Evolutionary conservation across 345 rosid species (phyloP).

Genomic region (Eucalyptus sp.): DNA sequence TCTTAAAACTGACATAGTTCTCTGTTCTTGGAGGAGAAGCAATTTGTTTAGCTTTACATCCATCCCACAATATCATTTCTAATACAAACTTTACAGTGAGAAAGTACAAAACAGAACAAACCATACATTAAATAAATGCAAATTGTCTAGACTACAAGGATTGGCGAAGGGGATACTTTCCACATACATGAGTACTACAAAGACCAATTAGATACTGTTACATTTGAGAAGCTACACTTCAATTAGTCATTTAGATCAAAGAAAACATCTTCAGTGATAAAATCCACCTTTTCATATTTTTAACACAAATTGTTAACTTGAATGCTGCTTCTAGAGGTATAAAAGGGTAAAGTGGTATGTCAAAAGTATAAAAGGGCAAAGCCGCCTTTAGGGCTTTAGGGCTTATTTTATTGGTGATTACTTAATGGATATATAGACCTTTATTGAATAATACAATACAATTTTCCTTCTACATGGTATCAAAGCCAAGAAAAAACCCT

Average conservation of each 20-base stretch:
- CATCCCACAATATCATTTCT: not conserved
- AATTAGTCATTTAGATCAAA: not conserved
- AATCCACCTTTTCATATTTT: not conserved
- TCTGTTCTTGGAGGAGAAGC: not conserved
- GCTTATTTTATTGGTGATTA: not conserved
- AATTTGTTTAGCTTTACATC: not conserved
- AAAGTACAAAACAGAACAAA: not conserved
- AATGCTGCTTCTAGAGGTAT: not conserved
- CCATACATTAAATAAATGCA: not conserved
- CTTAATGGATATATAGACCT: not conserved
- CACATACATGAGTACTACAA: not conserved
- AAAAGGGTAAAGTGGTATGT: not conserved
- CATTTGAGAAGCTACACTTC: not conserved
- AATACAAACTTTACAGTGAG: not conserved
- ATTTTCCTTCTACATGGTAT: not conserved
- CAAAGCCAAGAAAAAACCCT: not conserved
- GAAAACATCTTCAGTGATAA: not conserved
- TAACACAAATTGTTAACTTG: not conserved
- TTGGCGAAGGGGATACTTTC: not conserved
- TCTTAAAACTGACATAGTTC: not conserved
- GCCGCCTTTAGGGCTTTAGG: not conserved
- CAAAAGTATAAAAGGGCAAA: not conserved
- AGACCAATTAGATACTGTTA: not conserved
- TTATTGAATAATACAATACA: not conserved
- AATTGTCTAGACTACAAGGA: not conserved